Base-by-base conservation (phyloP, 257 asterid species). In the Lycium barbarum region DNA sequence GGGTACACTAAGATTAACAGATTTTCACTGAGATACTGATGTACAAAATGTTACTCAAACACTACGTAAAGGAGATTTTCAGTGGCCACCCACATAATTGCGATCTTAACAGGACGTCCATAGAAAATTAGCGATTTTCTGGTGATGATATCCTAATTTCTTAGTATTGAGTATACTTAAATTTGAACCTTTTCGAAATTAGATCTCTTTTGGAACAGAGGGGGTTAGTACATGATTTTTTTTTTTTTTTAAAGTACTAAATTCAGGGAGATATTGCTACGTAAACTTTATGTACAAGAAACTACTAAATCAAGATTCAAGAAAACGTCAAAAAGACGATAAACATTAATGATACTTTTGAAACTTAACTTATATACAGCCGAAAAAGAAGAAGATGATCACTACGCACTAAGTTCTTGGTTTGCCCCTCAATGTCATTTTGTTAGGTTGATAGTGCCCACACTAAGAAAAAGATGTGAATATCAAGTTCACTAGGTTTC, bases 391-490 rank as follows among this genome's bases (percentile, higher is more conserved):
- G 35, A 62, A 26, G 15, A 59, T 83, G 58, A 86, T 80, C 45
- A 80, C 53, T 76, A 53, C 47, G 26, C 82, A 26, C 57, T 15
- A 76, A 26, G 3, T 76, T 76, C 63, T 51, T 22, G 20, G 14
- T 76, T 76, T 76, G 65, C 26, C 47, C 26, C 61, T 73, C 66
- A 72, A 70, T 68, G 26, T 67, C 40, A 54, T 85, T 9, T 55
- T 22, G 66, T 70, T 81, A 70, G 83, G 57, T 74, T 82, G 58
- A 40, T 74, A 35, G 61, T 76, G 62, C 2, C 63, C 82, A 51
- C 82, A 51, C 63, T 13, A 33, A 76, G 22, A 49, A 22, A 10
- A 76, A 51, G 17, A 57, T 49, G 63, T 76, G 81, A 76, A 76
- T 51, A 26, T 14, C 51, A 76, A 76, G 45, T 13, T 40, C 45